A percentile compares a stretch with the other conserved stretches of the same genome.
Evolutionary conservation across 352 stramenopile genomes (phyloP).

Genomic region (Lagenidium giganteum): DNA sequence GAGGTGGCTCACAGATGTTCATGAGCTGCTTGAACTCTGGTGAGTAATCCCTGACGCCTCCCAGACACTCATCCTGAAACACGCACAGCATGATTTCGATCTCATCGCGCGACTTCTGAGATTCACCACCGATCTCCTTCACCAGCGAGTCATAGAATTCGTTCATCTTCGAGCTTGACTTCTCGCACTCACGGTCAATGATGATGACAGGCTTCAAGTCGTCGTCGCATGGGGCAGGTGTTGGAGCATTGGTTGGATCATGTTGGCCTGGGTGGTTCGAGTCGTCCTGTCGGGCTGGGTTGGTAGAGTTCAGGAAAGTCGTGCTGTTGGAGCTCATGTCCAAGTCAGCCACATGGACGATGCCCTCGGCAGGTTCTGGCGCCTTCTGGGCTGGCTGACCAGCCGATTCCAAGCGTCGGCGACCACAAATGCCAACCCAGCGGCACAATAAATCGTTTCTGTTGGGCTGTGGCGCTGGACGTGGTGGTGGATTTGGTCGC

Average conservation of each 20-base stretch:
- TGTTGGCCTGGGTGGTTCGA: too few relatives aligned
- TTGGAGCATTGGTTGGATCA: too few relatives aligned
- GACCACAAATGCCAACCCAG: too few relatives aligned
- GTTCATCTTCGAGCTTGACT: slow-evolving; percentile 21
- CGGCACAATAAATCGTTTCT: too few relatives aligned
- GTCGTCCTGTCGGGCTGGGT: too few relatives aligned
- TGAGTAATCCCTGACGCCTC: slow-evolving; percentile 32
- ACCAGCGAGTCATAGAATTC: slow-evolving; percentile 35
- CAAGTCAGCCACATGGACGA: too few relatives aligned
- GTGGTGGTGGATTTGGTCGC: neutral
- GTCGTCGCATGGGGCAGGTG: too few relatives aligned
- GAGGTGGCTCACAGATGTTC: slow-evolving; percentile 25
- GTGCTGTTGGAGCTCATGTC: too few relatives aligned
- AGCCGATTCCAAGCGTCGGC: too few relatives aligned
- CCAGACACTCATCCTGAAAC: slow-evolving; percentile 46
- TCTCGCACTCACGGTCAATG: slow-evolving; percentile 10
- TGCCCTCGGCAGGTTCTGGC: too few relatives aligned
- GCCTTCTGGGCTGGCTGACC: too few relatives aligned
- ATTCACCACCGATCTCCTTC: slow-evolving; percentile 23
- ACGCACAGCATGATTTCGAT: slow-evolving; percentile 49
- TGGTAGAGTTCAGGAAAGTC: too few relatives aligned
- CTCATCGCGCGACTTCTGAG: slow-evolving; percentile 28
- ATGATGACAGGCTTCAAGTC: slow-evolving; percentile 30
- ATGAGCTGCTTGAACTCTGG: slow-evolving; percentile 37
- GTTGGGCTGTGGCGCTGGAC: neutral